A percentile compares a stretch with the other conserved stretches of the same genome.
These are phyloP conservation scores for Gentiana dahurica DNA, from an alignment of 257 asterid genomes.

Conservation along the genomic window DNA sequence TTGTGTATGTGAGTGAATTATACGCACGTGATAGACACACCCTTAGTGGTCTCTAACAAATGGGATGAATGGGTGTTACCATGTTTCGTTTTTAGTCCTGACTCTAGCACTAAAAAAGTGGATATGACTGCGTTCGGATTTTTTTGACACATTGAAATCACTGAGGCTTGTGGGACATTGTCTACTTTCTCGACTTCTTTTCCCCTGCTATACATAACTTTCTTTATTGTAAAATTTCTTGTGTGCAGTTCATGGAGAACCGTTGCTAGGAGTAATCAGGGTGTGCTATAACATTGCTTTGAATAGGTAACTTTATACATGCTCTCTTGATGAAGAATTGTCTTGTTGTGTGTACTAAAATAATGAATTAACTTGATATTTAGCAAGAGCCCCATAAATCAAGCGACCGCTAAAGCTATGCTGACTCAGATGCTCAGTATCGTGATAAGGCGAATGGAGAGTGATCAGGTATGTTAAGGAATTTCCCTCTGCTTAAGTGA, in stretches of 20 bases:
- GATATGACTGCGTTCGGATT: too few species aligned
- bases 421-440: conserved; percentile 90
- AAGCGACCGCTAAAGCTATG: conserved; percentile 98
- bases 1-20: too few species aligned
- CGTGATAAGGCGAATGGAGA: conserved; percentile 82
- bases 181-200: background rate
- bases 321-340: conserved; percentile 12
- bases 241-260: conserved; percentile 93
- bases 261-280: conserved; percentile 83
- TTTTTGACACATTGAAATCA: background rate
- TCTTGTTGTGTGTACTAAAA: conserved; percentile 14
- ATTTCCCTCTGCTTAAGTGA: conserved; percentile 6
- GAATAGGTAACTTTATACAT: conserved; percentile 51
- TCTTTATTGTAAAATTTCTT: background rate
- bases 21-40: too few species aligned
- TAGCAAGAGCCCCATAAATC: conserved; percentile 98
- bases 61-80: too few species aligned
- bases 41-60: too few species aligned
- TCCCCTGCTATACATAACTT: conserved; percentile 1
- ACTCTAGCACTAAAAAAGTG: too few species aligned
- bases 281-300: conserved; percentile 95
- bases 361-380: conserved; percentile 22
- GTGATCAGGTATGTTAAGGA: conserved; percentile 50
- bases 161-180: background rate
- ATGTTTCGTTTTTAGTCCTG: too few species aligned